Percentiles rank a stretch among this genome's conserved stretches.
These are phyloP conservation scores for Moricandia arvensis DNA, from an alignment of 345 rosid species.

Conservation along the genomic window DNA sequence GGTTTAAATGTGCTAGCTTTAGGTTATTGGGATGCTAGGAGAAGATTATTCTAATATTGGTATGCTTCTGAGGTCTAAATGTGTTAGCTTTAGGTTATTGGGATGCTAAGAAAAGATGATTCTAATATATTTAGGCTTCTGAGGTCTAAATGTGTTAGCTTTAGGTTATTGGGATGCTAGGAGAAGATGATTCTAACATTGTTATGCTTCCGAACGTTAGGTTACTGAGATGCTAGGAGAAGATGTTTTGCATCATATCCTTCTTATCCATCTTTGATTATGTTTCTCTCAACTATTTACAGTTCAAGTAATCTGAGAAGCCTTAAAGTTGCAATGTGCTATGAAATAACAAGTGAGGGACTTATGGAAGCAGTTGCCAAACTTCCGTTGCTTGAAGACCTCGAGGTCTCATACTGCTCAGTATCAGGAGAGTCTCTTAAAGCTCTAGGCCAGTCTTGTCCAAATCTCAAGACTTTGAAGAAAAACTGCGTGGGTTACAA, in stretches of 20 bases:
- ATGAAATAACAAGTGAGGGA: slow-evolving; percentile 43
- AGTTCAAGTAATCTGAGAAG: slow-evolving; percentile 51
- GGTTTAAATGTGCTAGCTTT: background rate
- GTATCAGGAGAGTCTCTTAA: slow-evolving; percentile 18
- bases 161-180: background rate
- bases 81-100: background rate
- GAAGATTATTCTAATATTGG: background rate
- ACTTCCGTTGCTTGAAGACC: slow-evolving; percentile 58
- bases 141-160: background rate
- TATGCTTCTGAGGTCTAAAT: background rate
- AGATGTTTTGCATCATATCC: background rate
- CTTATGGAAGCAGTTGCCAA: slow-evolving; percentile 42
- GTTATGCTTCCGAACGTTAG: background rate
- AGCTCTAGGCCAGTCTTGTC: slow-evolving; percentile 25
- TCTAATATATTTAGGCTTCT: background rate
- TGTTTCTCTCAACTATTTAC: slow-evolving; percentile 5
- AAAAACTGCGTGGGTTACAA: slow-evolving; percentile 24
- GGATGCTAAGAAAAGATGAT: background rate
- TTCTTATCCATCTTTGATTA: background rate
- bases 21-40: background rate
- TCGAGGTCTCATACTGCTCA: slow-evolving; percentile 44
- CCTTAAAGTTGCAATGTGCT: slow-evolving; percentile 43
- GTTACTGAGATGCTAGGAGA: background rate
- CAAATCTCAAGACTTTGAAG: slow-evolving; percentile 31
- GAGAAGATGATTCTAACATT: background rate